A percentile compares a stretch with the other conserved stretches of the same genome.
These are phyloP conservation scores for Oemleria cerasiformis DNA, from an alignment of 306 rosid species.

Conservation along the genomic window DNA sequence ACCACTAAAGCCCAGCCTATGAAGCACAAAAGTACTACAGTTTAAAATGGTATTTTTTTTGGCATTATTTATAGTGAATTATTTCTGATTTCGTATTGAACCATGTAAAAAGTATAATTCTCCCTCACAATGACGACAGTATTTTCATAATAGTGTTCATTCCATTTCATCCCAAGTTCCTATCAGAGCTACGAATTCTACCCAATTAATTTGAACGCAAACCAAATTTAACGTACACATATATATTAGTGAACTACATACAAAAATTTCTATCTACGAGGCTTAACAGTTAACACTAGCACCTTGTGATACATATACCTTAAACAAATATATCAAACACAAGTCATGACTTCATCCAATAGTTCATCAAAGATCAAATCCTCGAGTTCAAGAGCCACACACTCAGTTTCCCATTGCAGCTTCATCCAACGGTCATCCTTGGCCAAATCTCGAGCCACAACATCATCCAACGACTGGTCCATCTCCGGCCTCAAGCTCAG, in stretches of 20 bases:
- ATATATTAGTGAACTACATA: no score
- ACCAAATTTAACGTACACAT: no score
- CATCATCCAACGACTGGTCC: constrained; percentile 72
- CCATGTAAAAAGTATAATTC: no score
- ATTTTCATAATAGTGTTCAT: no score
- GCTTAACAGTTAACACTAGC: no score
- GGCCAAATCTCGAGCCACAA: constrained; percentile 57
- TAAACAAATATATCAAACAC: constrained; percentile 21
- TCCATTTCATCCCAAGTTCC: neutral
- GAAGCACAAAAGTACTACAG: no score
- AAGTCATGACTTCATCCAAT: constrained; percentile 58
- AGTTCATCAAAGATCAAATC: constrained; percentile 66
- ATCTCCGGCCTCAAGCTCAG: constrained; percentile 70
- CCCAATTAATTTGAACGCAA: no score
- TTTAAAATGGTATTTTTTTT: no score
- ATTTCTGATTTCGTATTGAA: no score
- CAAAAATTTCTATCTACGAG: constrained; percentile 7
- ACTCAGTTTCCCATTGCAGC: constrained; percentile 65
- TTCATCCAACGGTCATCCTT: constrained; percentile 70
- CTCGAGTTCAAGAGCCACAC: constrained; percentile 67
- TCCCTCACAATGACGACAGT: no score
- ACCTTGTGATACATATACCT: no score
- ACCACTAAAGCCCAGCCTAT: neutral
- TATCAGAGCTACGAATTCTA: neutral
- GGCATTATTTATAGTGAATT: no score